A percentile compares a stretch with the other conserved stretches of the same genome.
Conservation (phyloP, 805 yeast genomes). For the Spathaspora hagerdaliae region DNA sequence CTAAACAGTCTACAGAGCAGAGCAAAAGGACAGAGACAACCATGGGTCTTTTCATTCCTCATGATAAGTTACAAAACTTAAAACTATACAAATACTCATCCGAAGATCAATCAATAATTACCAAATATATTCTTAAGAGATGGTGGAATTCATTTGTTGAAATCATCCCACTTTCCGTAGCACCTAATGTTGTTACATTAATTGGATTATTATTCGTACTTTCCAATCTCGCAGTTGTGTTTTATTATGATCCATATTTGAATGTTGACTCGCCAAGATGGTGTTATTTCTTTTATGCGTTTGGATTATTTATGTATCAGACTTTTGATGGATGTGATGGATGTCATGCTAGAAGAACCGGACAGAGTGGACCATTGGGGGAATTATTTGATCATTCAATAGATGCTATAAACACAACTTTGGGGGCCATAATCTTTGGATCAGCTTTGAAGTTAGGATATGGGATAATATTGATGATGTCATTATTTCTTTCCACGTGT, state of each 20-base stretch:
- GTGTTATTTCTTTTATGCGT: slow-evolving; percentile 73
- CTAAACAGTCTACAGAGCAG: too few species aligned
- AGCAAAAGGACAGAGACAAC: not conserved
- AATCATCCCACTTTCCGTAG: slow-evolving; percentile 81
- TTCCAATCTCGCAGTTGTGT: slow-evolving; percentile 57
- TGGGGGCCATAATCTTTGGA: slow-evolving; percentile 69
- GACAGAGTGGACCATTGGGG: slow-evolving; percentile 93
- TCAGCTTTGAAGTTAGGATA: slow-evolving; percentile 78
- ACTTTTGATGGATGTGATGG: slow-evolving; percentile 98
- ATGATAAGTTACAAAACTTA: slow-evolving; percentile 45
- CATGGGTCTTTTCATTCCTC: slow-evolving; percentile 69
- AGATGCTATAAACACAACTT: slow-evolving; percentile 71
- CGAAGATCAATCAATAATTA: slow-evolving; percentile 76
- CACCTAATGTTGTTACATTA: slow-evolving; percentile 88
- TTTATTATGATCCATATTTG: slow-evolving; percentile 70
- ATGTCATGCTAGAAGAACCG: slow-evolving; percentile 89
- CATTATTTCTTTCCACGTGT: slow-evolving; percentile 70
- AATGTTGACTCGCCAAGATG: slow-evolving; percentile 62
- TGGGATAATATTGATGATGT: slow-evolving; percentile 52
- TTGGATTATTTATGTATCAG: slow-evolving; percentile 85
- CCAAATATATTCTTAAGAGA: slow-evolving; percentile 72
- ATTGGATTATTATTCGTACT: slow-evolving; percentile 72
- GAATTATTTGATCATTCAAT: slow-evolving; percentile 90
- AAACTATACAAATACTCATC: slow-evolving; percentile 63
- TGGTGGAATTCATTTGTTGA: slow-evolving; percentile 75